Percentiles rank a stretch among this genome's conserved stretches.
Conservation (phyloP, 306 rosid species). For the Astragalus glycyphyllos region DNA sequence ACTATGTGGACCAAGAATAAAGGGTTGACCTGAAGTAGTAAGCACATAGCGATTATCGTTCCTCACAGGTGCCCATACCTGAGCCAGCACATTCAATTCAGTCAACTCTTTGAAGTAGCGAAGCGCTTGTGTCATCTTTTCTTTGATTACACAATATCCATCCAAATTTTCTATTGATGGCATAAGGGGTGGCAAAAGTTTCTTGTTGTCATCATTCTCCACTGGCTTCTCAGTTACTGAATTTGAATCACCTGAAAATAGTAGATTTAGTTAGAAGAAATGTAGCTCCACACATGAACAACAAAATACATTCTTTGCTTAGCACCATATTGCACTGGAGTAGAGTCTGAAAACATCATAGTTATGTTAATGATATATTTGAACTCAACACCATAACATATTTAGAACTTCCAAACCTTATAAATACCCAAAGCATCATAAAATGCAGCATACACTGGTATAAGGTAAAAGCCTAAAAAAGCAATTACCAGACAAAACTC, state of each 20-base stretch:
- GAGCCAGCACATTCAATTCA: constrained; percentile 82
- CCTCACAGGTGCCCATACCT: constrained; percentile 92
- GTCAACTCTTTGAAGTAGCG: constrained; percentile 79
- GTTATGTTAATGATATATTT: not conserved
- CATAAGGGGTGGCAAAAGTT: constrained; percentile 46
- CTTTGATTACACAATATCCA: constrained; percentile 67
- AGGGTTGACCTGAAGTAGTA: constrained; percentile 92
- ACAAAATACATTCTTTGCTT: constrained; percentile 30
- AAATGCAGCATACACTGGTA: constrained; percentile 2
- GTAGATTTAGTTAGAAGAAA: constrained; percentile 46
- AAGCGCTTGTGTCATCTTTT: constrained; percentile 91
- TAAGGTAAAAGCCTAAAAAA: constrained; percentile 28
- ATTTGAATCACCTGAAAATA: constrained; percentile 61
- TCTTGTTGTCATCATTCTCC: constrained; percentile 51
- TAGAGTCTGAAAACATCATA: constrained; percentile 21
- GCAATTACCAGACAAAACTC: constrained; percentile 5
- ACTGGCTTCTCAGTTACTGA: constrained; percentile 50
- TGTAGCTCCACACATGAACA: constrained; percentile 33
- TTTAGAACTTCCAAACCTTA: constrained; percentile 11
- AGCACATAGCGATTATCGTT: constrained; percentile 64
- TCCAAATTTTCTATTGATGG: constrained; percentile 55
- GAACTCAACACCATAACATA: constrained; percentile 19
- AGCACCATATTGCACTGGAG: constrained; percentile 27
- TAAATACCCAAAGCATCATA: constrained; percentile 30
- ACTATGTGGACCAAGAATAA: constrained; percentile 73